phyloP scores from a whole-genome alignment of 345 rosid species.

The Syzygium aqueum region DNA sequence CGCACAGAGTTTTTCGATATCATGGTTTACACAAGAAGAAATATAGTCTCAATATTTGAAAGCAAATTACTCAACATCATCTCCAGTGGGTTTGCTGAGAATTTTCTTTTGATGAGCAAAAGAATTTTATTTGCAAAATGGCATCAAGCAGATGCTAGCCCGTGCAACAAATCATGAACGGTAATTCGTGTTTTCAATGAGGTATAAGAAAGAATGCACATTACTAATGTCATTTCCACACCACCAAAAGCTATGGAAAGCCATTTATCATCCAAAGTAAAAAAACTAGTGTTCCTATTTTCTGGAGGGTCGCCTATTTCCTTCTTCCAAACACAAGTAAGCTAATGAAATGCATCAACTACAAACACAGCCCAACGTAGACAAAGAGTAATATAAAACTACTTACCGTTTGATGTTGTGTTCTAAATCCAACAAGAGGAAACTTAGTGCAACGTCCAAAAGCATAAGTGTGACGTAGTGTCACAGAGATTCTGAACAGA shows the following conservation, averaged over 20 bases:
- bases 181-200: neutral
- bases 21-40: neutral
- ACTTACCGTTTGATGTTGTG: neutral
- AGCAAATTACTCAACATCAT: neutral
- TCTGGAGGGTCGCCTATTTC: neutral
- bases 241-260: neutral
- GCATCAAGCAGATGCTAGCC: neutral
- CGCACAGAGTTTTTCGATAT: too few relatives aligned
- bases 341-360: neutral
- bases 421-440: neutral
- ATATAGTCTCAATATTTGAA: too few relatives aligned
- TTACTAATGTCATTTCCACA: neutral
- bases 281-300: neutral
- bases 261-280: neutral
- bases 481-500: neutral
- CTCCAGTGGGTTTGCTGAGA: neutral
- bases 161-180: neutral
- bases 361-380: neutral
- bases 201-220: neutral
- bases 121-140: neutral
- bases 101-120: neutral
- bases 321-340: too few relatives aligned
- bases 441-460: neutral
- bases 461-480: neutral
- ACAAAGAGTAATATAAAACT: neutral